These are phyloP conservation scores for Pythium chondricola DNA, from an alignment of 352 stramenopile species.

Conservation along the genomic window DNA sequence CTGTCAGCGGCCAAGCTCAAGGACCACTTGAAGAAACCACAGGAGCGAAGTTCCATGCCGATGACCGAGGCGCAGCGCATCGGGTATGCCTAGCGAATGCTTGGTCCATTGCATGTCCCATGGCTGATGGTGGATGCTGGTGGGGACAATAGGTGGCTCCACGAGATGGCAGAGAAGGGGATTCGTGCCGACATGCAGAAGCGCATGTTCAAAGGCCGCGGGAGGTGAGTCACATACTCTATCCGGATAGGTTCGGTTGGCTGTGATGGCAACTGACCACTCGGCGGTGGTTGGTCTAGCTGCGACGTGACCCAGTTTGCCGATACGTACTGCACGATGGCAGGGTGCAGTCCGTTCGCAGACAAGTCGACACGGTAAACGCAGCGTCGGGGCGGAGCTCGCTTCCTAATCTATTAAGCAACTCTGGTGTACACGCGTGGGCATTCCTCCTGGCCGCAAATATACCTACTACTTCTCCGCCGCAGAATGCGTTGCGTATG, in stretches of 20 bases:
- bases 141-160: constrained; percentile 42
- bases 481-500: too few species aligned
- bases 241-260: too few species aligned
- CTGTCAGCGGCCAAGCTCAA: constrained; percentile 48
- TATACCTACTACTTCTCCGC: too few species aligned
- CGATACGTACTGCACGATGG: constrained; percentile 81
- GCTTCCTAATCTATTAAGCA: too few species aligned
- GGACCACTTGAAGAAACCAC: constrained; percentile 55
- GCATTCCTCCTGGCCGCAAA: neutral
- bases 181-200: constrained; percentile 71
- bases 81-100: constrained; percentile 24
- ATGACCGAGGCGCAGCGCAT: constrained; percentile 75
- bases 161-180: constrained; percentile 57
- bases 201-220: constrained; percentile 76
- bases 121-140: too few species aligned
- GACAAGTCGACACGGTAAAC: constrained; percentile 75
- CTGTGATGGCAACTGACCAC: too few species aligned
- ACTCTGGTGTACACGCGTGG: too few species aligned
- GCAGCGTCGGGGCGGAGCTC: too few species aligned
- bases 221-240: constrained; percentile 32
- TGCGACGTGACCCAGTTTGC: constrained; percentile 83
- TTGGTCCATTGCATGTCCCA: neutral
- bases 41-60: constrained; percentile 54
- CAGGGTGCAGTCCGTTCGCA: constrained; percentile 76
- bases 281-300: too few species aligned